phyloP scores from a whole-genome alignment of 148 eudicot species.

The Gaultheria prostrata region DNA sequence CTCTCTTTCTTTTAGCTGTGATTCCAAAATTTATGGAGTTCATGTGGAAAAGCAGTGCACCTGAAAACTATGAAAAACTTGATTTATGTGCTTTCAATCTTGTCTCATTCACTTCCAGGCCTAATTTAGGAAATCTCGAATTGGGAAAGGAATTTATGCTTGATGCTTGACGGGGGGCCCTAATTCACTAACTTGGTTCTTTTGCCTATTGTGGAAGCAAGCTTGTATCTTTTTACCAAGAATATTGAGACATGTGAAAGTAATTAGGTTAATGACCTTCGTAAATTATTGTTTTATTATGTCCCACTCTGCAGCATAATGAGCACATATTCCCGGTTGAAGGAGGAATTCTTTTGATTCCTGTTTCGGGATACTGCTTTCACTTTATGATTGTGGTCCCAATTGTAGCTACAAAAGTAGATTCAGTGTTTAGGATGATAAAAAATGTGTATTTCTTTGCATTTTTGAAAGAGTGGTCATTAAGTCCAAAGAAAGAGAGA shows the following conservation, averaged over 20 bases:
- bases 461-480: too few relatives aligned
- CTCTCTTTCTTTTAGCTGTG: conserved; percentile 12
- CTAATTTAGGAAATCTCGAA: conserved; percentile 18
- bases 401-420: not conserved
- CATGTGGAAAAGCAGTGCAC: conserved; percentile 13
- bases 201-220: conserved; percentile 21
- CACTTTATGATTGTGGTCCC: not conserved
- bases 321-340: not conserved
- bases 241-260: conserved; percentile 15
- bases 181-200: conserved; percentile 21
- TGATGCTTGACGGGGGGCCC: conserved; percentile 31
- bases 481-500: not conserved
- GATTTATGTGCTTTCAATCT: not conserved
- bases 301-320: not conserved
- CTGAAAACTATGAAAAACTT: conserved; percentile 16
- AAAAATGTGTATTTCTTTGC: not conserved
- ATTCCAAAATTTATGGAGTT: conserved; percentile 17
- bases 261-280: not conserved
- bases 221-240: conserved; percentile 10
- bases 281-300: not conserved
- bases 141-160: conserved; percentile 11
- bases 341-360: conserved; percentile 6
- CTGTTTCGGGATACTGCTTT: not conserved
- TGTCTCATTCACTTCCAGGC: conserved; percentile 11
- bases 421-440: not conserved